These are phyloP conservation scores for Talaromyces rugulosus DNA, from an alignment of 2,329 filamentous ascomycete genomes.

Conservation along the genomic window DNA sequence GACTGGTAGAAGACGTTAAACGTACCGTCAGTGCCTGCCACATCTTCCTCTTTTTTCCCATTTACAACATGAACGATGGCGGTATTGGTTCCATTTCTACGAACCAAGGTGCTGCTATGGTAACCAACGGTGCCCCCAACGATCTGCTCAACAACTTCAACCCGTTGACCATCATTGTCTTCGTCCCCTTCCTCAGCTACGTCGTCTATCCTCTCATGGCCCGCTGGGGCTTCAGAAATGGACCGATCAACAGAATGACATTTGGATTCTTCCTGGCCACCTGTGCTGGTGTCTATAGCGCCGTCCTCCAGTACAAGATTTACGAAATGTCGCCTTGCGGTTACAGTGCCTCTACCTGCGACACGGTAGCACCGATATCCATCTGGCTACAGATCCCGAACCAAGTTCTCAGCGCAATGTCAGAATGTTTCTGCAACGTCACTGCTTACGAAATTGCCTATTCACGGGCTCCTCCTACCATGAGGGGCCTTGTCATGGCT, in stretches of 20 bases:
- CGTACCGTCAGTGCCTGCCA: conserved; percentile 30
- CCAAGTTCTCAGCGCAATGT: conserved; percentile 53
- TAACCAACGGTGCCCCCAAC: conserved; percentile 49
- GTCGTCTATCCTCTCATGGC: conserved; percentile 46
- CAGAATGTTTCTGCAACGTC: conserved; percentile 56
- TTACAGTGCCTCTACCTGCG: conserved; percentile 36
- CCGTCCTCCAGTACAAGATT: conserved; percentile 43
- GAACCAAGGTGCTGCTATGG: conserved; percentile 47
- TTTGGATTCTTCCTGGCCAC: conserved; percentile 50
- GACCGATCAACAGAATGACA: conserved; percentile 48
- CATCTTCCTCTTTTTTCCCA: conserved; percentile 36
- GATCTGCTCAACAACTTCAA: conserved; percentile 51
- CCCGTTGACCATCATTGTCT: conserved; percentile 45
- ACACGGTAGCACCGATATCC: conserved; percentile 15
- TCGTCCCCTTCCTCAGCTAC: conserved; percentile 46
- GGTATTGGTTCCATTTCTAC: conserved; percentile 50
- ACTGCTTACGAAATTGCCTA: conserved; percentile 71
- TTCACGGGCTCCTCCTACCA: conserved; percentile 73
- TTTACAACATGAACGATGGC: conserved; percentile 37
- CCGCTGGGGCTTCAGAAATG: conserved; percentile 41
- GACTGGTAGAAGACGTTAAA: conserved; percentile 32
- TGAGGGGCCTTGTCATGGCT: conserved; percentile 40
- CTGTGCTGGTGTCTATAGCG: conserved; percentile 36
- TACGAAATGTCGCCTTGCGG: conserved; percentile 46
- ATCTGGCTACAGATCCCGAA: conserved; percentile 54